A percentile compares a stretch with the other conserved stretches of the same genome.
Evolutionary conservation across 2,329 filamentous ascomycete species (phyloP).

Genomic region (Trichoderma breve): DNA sequence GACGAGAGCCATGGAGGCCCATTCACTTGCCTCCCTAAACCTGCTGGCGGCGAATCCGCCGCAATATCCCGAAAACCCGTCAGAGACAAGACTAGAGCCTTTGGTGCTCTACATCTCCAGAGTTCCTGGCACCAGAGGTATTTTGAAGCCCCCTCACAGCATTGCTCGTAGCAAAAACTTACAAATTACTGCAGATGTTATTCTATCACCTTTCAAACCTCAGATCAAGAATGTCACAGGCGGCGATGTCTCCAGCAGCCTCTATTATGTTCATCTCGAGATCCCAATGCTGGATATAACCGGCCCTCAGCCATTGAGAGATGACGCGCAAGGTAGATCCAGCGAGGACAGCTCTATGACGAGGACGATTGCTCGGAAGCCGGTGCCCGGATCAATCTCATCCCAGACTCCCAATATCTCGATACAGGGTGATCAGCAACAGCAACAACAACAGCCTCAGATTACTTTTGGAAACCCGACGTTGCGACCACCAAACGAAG

Average conservation of each 20-base stretch:
- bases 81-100: constrained; percentile 65
- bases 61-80: constrained; percentile 75
- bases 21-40: constrained; percentile 77
- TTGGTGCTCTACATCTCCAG: constrained; percentile 87
- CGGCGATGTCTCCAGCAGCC: constrained; percentile 79
- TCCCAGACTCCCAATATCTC: constrained; percentile 31
- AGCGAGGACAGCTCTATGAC: constrained; percentile 44
- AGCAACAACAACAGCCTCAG: neutral
- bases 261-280: constrained; percentile 84
- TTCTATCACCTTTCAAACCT: constrained; percentile 87
- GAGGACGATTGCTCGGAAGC: constrained; percentile 53
- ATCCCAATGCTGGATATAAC: constrained; percentile 52
- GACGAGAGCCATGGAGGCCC: constrained; percentile 62
- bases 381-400: constrained; percentile 40
- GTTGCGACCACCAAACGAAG: neutral
- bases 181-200: constrained; percentile 65
- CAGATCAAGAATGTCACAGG: constrained; percentile 83
- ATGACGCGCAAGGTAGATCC: constrained; percentile 38
- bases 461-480: neutral
- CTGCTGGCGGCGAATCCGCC: constrained; percentile 82
- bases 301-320: constrained; percentile 27
- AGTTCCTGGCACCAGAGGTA: constrained; percentile 87
- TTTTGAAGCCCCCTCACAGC: neutral
- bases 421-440: constrained; percentile 9
- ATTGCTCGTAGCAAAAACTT: neutral